Evolutionary conservation across 768 basidiomycete species (phyloP), one percentile per base, ranked within the genome.

Genomic region (Leccinum aurantiacum): DNA sequence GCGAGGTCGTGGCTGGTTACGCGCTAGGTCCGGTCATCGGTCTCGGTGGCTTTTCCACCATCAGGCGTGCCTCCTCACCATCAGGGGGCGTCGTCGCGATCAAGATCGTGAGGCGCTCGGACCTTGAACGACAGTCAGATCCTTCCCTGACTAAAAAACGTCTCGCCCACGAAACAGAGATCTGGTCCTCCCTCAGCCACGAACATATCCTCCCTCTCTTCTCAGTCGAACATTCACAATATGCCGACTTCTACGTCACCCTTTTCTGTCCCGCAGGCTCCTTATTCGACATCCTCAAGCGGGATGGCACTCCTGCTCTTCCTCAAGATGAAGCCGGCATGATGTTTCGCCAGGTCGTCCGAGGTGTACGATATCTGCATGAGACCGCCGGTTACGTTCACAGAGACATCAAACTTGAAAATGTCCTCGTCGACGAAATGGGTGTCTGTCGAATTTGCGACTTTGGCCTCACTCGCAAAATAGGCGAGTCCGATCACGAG

Each of bases 341-440:
- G 80, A 86, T 93, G 83, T 93, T 95, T 70, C 81, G 88, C 56
- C 92, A 95, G 78, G 82, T 95, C 65, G 90, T 92, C 54, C 79
- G 88, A 57, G 93, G 91, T 19, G 74, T 95, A 69, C 82, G 85
- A 55, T 95, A 95, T 76, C 74, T 96, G 69, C 93, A 96, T 72
- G 84, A 88, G 60, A 82, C 84, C 46, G 88, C 86, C 27, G 75
- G 81, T 8, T 84, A 89, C 65, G 89, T 95, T 56, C 96, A 99
- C 77, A 84, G 94, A 66, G 97, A 99, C 76, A 79, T 99, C 73
- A 99, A 99, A 78, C 84, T 97, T 60, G 97, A 98, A 76, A 99
- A 99, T 77, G 86, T 98, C 53, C 84, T 98, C 47, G 87, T 95
- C 56, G 93, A 95, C 72, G 90, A 92, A 71, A 86, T 84, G 79